Evolutionary conservation across 2,329 filamentous ascomycete genomes (phyloP), one percentile per base, ranked within the genome.

Genomic region (Verticillium albo-atrum): DNA sequence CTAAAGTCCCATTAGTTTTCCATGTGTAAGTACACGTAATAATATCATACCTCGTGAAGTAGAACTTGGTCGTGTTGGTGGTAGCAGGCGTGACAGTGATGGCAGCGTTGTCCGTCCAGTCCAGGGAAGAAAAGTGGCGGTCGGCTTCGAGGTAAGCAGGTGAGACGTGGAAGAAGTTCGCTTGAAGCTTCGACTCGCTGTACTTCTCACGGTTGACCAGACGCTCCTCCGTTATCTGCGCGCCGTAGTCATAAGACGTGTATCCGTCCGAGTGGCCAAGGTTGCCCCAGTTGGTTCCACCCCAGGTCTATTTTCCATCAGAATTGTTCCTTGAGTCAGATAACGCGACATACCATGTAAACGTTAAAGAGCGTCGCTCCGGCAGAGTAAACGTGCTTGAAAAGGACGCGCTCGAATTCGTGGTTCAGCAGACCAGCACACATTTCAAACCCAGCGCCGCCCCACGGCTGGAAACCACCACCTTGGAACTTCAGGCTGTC

Each of bases 201-300:
- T 91, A 92, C 72, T 92, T 92, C 68, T 90, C 87, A 4, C 88
- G 81, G 50, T 79, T 72, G 2, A 92, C 76, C 14, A 81, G 81
- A 25, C 89, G 83, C 55, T 88, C 84, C 68, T 92, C 89, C 0
- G 80, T 78, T 58, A 92, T 89, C 1, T 62, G 63, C 27, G 74
- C 71, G 6, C 71, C 77, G 62, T 81, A 82, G 60, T 82, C 79
- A 60, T 80, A 80, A 0, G 75, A 77, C 1, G 79, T 83, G 62
- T 84, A 85, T 9, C 78, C 83, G 15, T 83, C 84, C 7, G 86
- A 80, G 65, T 89, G 82, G 1, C 89, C 87, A 4, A 90, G 71
- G 64, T 90, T 91, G 1, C 89, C 89, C 89, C 89, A 92, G 69
- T 92, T 92, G 0, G 89, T 91, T 14, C 89, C 89, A 12, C 89